Conservation (phyloP, 257 asterid genomes). For the Catharanthus roseus region DNA sequence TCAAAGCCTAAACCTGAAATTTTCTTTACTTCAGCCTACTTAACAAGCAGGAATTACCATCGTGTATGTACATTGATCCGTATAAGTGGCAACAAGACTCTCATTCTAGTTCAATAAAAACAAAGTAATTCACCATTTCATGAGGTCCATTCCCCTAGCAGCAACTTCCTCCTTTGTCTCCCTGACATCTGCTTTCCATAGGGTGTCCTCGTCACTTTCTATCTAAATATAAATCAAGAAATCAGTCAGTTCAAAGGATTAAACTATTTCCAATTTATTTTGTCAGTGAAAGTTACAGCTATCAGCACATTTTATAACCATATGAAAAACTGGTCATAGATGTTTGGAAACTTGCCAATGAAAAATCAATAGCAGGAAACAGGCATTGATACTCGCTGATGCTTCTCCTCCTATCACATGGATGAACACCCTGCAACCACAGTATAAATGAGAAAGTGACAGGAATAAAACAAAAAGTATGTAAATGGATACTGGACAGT, state of each 20-base stretch:
- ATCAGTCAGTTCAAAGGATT: neutral
- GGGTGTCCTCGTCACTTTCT: slow-evolving; percentile 70
- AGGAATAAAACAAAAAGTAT: neutral
- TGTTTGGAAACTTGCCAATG: slow-evolving; percentile 46
- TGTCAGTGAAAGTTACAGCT: neutral
- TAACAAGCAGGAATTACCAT: neutral
- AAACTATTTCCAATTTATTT: neutral
- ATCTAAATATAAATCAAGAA: slow-evolving; percentile 44
- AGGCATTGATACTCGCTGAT: slow-evolving; percentile 66
- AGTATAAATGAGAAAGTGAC: slow-evolving; percentile 6
- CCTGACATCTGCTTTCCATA: slow-evolving; percentile 79
- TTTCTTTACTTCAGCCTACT: neutral
- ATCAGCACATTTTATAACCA: neutral
- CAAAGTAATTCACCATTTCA: slow-evolving; percentile 50
- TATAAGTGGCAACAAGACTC: neutral
- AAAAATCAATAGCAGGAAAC: slow-evolving; percentile 84
- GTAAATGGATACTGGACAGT: neutral
- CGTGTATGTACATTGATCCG: neutral
- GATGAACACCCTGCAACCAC: slow-evolving; percentile 81
- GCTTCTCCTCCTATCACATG: slow-evolving; percentile 90
- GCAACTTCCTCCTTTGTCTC: slow-evolving; percentile 77
- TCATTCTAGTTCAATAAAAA: slow-evolving; percentile 3
- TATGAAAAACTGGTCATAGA: neutral
- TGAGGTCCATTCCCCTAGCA: slow-evolving; percentile 68
- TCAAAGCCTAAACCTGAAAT: neutral